Evolutionary conservation across 495 filamentous ascomycete species (phyloP), one percentile per base, ranked within the genome.

Genomic region (Neurospora sp.): DNA sequence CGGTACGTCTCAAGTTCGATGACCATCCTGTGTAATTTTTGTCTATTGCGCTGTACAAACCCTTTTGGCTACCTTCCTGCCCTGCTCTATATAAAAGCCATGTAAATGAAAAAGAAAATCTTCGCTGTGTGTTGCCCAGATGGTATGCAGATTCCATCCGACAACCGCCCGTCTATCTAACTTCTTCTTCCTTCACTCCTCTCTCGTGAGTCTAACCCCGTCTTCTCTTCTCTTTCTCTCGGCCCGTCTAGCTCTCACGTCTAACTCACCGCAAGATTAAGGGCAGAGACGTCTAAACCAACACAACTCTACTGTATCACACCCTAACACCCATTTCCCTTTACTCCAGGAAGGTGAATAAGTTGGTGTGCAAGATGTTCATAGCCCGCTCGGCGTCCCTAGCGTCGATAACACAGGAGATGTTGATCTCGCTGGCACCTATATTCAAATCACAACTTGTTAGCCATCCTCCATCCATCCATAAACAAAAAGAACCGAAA

Each of bases 351-450:
- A 88, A 89, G 4, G 87, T 89, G 75, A 99, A 98, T 70, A 99
- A 88, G 83, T 90, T 93, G 20, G 95, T 97, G 80, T 99, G 96
- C 70, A 99, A 88, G 76, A 98, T 92, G 78, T 95, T 98, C 85
- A 98, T 90, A 16, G 96, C 96, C 72, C 95, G 89, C 72, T 93
- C 92, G 46, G 94, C 94, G 74, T 97, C 93, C 77, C 91, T 87
- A 77, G 93, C 93, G 77, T 96, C 93, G 77, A 99, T 96, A 9
- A 99, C 96, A 81, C 96, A 98, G 16, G 93, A 96, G 71, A 99
- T 99, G 81, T 97, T 98, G 83, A 99, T 99, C 85, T 99, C 96
- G 78, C 94, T 97, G 59, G 94, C 94, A 73, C 95, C 96, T 97
- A 27, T 41, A 37, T 16, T 27, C 16, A 66, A 9, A 23, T 62